Base-by-base conservation (phyloP, 495 filamentous ascomycete species). In the Glonium stellatum region DNA sequence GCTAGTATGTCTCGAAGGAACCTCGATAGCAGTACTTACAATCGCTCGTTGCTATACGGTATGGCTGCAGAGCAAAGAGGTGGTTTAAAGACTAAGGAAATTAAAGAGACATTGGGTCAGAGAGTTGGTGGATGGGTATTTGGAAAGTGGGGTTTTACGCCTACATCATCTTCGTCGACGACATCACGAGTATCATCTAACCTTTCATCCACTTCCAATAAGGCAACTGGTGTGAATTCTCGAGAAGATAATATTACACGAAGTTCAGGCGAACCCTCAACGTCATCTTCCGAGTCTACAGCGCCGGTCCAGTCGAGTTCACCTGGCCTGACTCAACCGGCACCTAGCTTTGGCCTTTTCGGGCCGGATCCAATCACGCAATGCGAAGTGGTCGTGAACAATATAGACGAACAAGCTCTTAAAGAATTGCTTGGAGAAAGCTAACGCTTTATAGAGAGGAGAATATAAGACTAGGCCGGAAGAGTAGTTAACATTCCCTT, bases 81-180 rank as follows among this genome's bases (percentile, higher is more conserved):
- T 56, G 55, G 31, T 46, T 25, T n/a, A 15, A 18, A 44, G 15
- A 31, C 19, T 23, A 25, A 46, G 44, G 12, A 19, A 19, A 46
- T 46, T 35, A 21, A 41, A 23, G 36, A 15, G 22, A 27, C 34
- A 1, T 27, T 71, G 21, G 68, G 70, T 15, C 57, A 64, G 35
- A 71, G 63, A 55, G 61, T 73, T 10, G 72, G 72, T 11, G 71
- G 69, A 27, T 75, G 72, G 71, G 68, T 73, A 8, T 70, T 67
- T 22, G 70, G 69, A 1, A 67, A 69, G 25, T 73, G 72, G 72
- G 70, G 73, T 18, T 57, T 55, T 27, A 63, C 66, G 25, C 69
- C 72, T 23, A 53, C 63, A 8, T 58, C 67, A 10, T 54, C 64
- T 13, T 25, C 63, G 39, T 47, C 51, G 12, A 27, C 46, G 8